These are phyloP conservation scores for Trypethelium eluteriae DNA, from an alignment of 495 filamentous ascomycete genomes.

Conservation along the genomic window DNA sequence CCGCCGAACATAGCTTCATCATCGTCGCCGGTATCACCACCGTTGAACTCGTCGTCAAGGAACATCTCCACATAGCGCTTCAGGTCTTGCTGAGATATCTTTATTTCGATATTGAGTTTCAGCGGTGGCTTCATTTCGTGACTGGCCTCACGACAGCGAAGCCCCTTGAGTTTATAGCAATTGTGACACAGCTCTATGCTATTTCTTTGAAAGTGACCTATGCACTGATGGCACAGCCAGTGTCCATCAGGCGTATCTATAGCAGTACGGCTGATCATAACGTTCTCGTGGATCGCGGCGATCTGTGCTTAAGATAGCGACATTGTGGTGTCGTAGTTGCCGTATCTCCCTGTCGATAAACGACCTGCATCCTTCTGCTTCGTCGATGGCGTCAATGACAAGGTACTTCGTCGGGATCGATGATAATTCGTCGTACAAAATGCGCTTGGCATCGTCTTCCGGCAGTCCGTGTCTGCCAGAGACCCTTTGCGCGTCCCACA, in stretches of 20 bases:
- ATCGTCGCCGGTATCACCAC: conserved; percentile 6
- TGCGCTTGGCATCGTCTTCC: not conserved
- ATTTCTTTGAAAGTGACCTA: not conserved
- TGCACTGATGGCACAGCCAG: not conserved
- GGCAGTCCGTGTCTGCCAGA: not conserved
- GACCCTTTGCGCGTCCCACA: not conserved
- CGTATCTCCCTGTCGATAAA: not conserved
- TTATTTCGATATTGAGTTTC: not conserved
- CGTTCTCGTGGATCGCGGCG: not conserved
- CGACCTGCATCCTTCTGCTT: not conserved
- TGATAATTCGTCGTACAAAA: not conserved
- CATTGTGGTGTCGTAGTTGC: not conserved
- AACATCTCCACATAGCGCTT: not conserved
- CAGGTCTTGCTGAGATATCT: conserved; percentile 2
- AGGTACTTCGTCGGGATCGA: not conserved
- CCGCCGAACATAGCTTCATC: not conserved
- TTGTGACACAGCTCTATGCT: conserved; percentile 12
- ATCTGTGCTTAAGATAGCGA: not conserved
- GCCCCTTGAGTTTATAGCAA: not conserved
- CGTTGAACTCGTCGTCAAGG: conserved; percentile 9
- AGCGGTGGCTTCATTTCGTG: not conserved
- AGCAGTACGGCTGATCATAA: conserved; percentile 1
- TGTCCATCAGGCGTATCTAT: not conserved
- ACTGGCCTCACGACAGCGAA: not conserved
- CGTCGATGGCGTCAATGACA: conserved; percentile 1